Conservation (phyloP, 1,284 basidiomycete genomes). For the Moniliophthora roreri region DNA sequence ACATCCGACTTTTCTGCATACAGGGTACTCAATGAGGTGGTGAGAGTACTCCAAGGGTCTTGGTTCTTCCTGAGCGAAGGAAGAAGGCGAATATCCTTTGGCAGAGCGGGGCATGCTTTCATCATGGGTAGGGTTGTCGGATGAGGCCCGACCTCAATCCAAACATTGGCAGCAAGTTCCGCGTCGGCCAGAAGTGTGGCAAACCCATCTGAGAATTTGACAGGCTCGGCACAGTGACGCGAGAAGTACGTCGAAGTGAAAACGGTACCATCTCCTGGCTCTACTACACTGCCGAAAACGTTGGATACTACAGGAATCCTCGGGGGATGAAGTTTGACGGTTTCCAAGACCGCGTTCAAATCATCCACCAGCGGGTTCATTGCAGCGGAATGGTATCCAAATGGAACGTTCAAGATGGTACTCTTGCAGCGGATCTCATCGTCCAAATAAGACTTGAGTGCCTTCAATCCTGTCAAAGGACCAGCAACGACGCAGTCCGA, state of each 20-base stretch:
- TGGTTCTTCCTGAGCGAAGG: slow-evolving; percentile 49
- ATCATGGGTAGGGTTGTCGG: slow-evolving; percentile 57
- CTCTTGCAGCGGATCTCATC: slow-evolving; percentile 34
- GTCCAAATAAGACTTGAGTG: slow-evolving; percentile 43
- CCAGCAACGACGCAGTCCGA: slow-evolving; percentile 60
- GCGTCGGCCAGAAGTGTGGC: slow-evolving; percentile 32
- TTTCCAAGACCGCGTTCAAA: slow-evolving; percentile 39
- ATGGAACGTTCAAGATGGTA: slow-evolving; percentile 50
- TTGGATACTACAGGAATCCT: slow-evolving; percentile 60
- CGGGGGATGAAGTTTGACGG: slow-evolving; percentile 41
- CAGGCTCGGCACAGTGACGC: slow-evolving; percentile 60
- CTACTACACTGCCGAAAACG: slow-evolving; percentile 50
- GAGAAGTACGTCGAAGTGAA: slow-evolving; percentile 56
- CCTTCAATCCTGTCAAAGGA: slow-evolving; percentile 38
- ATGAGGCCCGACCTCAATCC: slow-evolving; percentile 70
- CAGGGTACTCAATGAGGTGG: slow-evolving; percentile 44
- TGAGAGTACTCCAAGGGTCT: slow-evolving; percentile 44
- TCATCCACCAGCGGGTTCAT: slow-evolving; percentile 57
- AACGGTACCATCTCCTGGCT: slow-evolving; percentile 46
- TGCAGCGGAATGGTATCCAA: slow-evolving; percentile 62
- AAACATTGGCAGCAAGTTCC: slow-evolving; percentile 36
- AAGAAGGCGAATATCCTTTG: slow-evolving; percentile 35
- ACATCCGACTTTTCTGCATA: slow-evolving; percentile 43
- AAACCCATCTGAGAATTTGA: slow-evolving; percentile 54
- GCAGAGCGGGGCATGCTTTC: slow-evolving; percentile 35